Percentiles rank a stretch among this genome's conserved stretches.
Conservation (phyloP, 176 grass and related monocot genomes). For the Aegilops tauschii region DNA sequence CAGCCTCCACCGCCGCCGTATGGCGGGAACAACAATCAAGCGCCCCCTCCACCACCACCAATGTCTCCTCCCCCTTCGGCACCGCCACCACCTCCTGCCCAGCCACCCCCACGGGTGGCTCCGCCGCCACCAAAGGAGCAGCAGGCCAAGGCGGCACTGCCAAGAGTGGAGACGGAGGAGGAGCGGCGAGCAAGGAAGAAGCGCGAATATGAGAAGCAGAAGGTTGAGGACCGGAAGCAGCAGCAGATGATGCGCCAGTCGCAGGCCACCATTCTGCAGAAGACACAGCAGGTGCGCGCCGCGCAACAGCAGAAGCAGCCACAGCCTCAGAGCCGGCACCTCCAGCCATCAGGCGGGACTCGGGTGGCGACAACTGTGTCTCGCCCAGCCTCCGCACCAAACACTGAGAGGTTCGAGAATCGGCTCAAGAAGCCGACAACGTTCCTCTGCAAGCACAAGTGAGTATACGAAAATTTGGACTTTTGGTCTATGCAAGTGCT, state of each 20-base stretch:
- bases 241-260: slow-evolving; percentile 77
- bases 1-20: slow-evolving; percentile 45
- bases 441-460: slow-evolving; percentile 86
- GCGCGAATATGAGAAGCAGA: slow-evolving; percentile 87
- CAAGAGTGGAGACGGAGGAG: slow-evolving; percentile 73
- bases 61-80: slow-evolving; percentile 40
- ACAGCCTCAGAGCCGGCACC: slow-evolving; percentile 39
- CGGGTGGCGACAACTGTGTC: slow-evolving; percentile 21
- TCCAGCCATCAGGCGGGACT: slow-evolving; percentile 25
- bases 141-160: slow-evolving; percentile 35
- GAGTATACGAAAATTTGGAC: slow-evolving; percentile 19
- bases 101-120: slow-evolving; percentile 16
- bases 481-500: background rate
- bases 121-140: slow-evolving; percentile 26
- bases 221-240: slow-evolving; percentile 63
- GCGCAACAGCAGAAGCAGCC: slow-evolving; percentile 29
- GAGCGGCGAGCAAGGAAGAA: slow-evolving; percentile 68
- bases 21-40: slow-evolving; percentile 32
- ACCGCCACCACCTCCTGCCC: slow-evolving; percentile 42
- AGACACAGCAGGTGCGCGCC: slow-evolving; percentile 48
- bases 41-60: slow-evolving; percentile 49
- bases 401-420: slow-evolving; percentile 70
- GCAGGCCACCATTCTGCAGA: slow-evolving; percentile 82
- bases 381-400: slow-evolving; percentile 29
- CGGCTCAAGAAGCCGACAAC: slow-evolving; percentile 93